A percentile compares a stretch with the other conserved stretches of the same genome.
These are phyloP conservation scores for Zygnema cylindricum DNA, from an alignment of 139 green algal species.

Conservation along the genomic window DNA sequence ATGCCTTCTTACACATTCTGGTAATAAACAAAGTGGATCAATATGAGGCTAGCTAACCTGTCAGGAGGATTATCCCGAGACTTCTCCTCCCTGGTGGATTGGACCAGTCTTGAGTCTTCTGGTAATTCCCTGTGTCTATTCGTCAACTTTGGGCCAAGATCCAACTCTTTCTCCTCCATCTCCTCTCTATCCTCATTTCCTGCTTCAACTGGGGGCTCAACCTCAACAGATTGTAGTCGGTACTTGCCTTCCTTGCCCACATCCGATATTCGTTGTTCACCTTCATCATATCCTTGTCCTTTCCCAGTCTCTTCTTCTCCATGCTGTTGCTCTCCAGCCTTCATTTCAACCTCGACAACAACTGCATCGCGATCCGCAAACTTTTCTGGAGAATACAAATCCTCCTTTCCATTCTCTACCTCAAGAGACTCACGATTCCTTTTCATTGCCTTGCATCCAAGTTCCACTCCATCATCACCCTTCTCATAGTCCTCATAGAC, in stretches of 20 bases:
- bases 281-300: no score
- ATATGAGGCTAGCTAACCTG: no score
- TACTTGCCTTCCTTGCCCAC: background rate
- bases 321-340: no score
- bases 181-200: background rate
- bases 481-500: background rate
- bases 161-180: background rate
- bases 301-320: no score
- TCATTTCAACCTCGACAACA: no score
- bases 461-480: background rate
- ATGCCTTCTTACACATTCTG: no score
- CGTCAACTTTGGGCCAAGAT: background rate
- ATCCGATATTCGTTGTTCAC: no score
- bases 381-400: no score
- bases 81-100: background rate
- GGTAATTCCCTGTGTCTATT: background rate
- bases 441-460: no score
- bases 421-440: no score
- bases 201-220: background rate
- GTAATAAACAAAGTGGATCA: no score
- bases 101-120: background rate
- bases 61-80: background rate
- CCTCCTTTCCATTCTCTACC: conserved; percentile 7
- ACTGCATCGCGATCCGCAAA: no score
- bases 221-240: background rate